Conservation (phyloP, 371 early-diverging fungal species). For the Coemansia sp. region DNA sequence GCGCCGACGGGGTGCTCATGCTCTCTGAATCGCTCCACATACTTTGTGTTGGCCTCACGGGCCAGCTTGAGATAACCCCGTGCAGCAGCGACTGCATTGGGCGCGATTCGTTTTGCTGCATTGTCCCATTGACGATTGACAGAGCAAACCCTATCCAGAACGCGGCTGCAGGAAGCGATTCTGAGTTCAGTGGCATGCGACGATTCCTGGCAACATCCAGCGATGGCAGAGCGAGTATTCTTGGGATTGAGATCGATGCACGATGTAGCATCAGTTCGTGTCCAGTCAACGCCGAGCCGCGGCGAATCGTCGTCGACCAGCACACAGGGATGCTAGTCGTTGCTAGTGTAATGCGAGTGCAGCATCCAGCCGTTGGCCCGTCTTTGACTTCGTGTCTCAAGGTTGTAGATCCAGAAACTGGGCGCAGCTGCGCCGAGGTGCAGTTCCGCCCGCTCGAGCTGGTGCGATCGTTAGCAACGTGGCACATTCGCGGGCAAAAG, state of each 20-base stretch:
- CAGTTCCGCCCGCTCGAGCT: slow-evolving; percentile 19
- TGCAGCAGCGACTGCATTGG: neutral
- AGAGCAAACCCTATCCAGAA: too few relatives aligned
- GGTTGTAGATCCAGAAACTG: slow-evolving; percentile 14
- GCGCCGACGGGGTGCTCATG: neutral
- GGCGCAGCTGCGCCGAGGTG: slow-evolving; percentile 9
- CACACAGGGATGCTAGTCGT: slow-evolving; percentile 34
- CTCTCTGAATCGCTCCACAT: slow-evolving; percentile 11
- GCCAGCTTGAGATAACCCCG: slow-evolving; percentile 13
- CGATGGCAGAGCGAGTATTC: neutral
- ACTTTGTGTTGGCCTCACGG: neutral
- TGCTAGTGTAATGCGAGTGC: slow-evolving; percentile 5
- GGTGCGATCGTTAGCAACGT: slow-evolving; percentile 20
- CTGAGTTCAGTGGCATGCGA: neutral
- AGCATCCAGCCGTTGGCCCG: neutral
- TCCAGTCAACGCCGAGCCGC: slow-evolving; percentile 22
- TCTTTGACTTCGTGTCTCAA: slow-evolving; percentile 10
- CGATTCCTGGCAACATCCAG: slow-evolving; percentile 6
- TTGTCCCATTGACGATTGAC: neutral
- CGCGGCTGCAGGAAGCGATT: neutral
- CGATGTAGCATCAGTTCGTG: slow-evolving; percentile 20
- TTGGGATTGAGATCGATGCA: slow-evolving; percentile 1
- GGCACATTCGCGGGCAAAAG: slow-evolving; percentile 29
- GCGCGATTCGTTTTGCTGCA: neutral
- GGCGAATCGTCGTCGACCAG: slow-evolving; percentile 21